Evolutionary conservation across 1,284 basidiomycete species (phyloP).

Genomic region (Paramarasmius palmivorus): DNA sequence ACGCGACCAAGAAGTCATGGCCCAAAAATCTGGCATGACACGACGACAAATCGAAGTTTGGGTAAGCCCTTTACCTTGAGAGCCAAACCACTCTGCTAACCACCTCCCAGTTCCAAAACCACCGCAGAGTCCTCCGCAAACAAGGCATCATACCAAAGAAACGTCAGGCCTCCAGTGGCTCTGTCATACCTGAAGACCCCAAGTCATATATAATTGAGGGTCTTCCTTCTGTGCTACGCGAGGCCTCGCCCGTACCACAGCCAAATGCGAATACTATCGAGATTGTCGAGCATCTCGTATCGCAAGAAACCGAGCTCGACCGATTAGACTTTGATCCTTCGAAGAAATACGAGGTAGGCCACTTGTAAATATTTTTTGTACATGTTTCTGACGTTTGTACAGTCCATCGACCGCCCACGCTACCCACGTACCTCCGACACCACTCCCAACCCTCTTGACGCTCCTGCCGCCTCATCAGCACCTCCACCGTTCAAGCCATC

Average conservation of each 20-base stretch:
- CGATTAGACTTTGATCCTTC: neutral
- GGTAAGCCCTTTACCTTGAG: constrained; percentile 31
- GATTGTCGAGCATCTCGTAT: neutral
- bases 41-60: constrained; percentile 59
- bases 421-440: neutral
- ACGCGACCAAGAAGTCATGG: constrained; percentile 42
- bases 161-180: too few relatives aligned
- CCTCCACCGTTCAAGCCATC: neutral
- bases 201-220: neutral
- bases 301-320: neutral
- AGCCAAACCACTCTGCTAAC: neutral
- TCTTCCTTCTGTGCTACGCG: neutral
- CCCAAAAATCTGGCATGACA: constrained; percentile 46
- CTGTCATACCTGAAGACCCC: neutral
- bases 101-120: constrained; percentile 18
- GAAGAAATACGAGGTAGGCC: neutral
- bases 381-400: too few relatives aligned
- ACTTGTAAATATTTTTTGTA: too few relatives aligned
- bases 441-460: neutral
- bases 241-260: neutral
- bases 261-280: neutral
- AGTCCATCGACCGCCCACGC: neutral
- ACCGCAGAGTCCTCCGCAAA: constrained; percentile 2
- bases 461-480: neutral
- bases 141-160: neutral